phyloP scores from a whole-genome alignment of 2,329 filamentous ascomycete genomes.

The Trichoderma brevicompactum region DNA sequence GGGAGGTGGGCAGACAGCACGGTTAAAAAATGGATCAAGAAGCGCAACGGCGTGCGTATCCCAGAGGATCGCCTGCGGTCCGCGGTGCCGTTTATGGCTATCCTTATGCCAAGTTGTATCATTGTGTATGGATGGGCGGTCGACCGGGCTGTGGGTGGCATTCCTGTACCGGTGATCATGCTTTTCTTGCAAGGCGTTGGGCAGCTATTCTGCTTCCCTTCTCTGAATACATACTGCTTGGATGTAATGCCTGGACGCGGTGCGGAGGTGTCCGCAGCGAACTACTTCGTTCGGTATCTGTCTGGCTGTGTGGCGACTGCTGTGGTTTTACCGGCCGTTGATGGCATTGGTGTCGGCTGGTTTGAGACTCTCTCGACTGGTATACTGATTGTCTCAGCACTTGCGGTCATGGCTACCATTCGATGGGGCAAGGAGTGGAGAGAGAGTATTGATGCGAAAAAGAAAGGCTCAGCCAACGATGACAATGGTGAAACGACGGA shows the following conservation, averaged over 20 bases:
- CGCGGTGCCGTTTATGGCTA: slow-evolving; percentile 59
- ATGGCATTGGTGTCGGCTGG: slow-evolving; percentile 78
- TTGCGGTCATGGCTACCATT: slow-evolving; percentile 46
- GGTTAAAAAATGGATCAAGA: slow-evolving; percentile 67
- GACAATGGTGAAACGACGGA: slow-evolving; percentile 25
- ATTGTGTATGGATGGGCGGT: slow-evolving; percentile 64
- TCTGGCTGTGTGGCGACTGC: slow-evolving; percentile 74
- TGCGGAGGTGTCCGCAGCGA: slow-evolving; percentile 77
- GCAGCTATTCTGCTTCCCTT: slow-evolving; percentile 76
- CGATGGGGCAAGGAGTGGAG: slow-evolving; percentile 49
- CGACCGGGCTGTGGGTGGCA: slow-evolving; percentile 54
- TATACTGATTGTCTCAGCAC: slow-evolving; percentile 45
- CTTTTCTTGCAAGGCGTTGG: slow-evolving; percentile 77
- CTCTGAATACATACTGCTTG: slow-evolving; percentile 78
- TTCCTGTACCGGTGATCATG: slow-evolving; percentile 67
- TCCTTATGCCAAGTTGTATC: slow-evolving; percentile 64
- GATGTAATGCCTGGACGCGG: slow-evolving; percentile 74
- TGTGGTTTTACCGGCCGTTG: slow-evolving; percentile 73
- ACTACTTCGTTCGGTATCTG: slow-evolving; percentile 77
- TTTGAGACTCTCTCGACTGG: slow-evolving; percentile 67
- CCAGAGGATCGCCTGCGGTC: slow-evolving; percentile 71
- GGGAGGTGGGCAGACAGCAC: slow-evolving; percentile 71
- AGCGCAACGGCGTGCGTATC: slow-evolving; percentile 61
- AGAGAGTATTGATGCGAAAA: slow-evolving; percentile 40
- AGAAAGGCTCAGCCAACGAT: slow-evolving; percentile 3